Evolutionary conservation across 148 eudicot species (phyloP), one percentile per base, ranked within the genome.

Genomic region (Chenopodium quinoa): DNA sequence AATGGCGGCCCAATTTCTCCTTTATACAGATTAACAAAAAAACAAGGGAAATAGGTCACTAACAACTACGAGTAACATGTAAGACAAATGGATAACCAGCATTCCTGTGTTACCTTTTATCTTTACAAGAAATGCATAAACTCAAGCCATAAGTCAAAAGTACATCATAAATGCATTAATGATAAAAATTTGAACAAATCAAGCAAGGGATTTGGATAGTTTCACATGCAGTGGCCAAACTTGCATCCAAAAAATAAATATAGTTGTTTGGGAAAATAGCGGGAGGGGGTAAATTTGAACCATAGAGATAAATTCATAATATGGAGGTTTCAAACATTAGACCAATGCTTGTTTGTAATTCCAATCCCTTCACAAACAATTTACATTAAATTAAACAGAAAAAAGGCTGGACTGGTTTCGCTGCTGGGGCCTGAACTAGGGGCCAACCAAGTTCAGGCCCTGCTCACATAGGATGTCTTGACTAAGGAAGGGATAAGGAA

Each of bases 401-500:
- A 50, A 50, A 50, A 50, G 54, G 54, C 12, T 50, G 16, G 54
- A 13, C 14, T 12, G 54, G 3, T 65, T 12, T 9, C 1, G 37
- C 37, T 7, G 4, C 5, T 34, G 40, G 40, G 40, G 32, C 19
- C 23, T 23, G 48, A 34, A 34, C 40, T 34, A 1, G 7, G 8
- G 32, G 32, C 58, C 32, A 46, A 47, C 34, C 27, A 73, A 73
- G 60, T 46, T 48, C 20, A 73, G 76, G 32, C 27, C 76, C 20
- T 1, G 34, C 14, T 47, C 75, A 77, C 75, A 54, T 62, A 14
- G 47, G 31, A 4, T 37, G 32, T 32, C 32, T 1, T 63, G 19
- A 82, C 23, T 48, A 27, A 77, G 78, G 37, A 27, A 77, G 78
- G 37, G 17, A 64, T 71, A 91, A 73, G 31, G 29, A 70, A 29